Percentiles rank a stretch among this genome's conserved stretches.
Evolutionary conservation across 306 rosid species (phyloP).

Genomic region (Castanea sativa): DNA sequence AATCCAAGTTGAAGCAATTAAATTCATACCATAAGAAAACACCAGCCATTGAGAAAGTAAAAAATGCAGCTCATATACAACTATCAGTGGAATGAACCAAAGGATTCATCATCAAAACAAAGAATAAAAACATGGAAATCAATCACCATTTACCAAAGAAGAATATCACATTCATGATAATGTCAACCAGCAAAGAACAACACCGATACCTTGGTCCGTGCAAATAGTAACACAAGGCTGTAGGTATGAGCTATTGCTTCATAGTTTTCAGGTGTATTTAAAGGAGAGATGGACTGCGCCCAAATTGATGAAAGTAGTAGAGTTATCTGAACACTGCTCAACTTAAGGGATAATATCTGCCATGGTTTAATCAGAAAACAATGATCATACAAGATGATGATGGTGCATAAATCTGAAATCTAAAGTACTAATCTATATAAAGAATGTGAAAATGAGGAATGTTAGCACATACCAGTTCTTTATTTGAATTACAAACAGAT

Average conservation of each 20-base stretch:
- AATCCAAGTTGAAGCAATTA: too few relatives aligned
- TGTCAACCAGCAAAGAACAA: background rate
- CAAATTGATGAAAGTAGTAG: conserved; percentile 79
- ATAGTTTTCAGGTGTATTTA: conserved; percentile 77
- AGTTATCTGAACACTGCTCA: conserved; percentile 73
- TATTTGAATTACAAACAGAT: conserved; percentile 29
- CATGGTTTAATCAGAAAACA: conserved; percentile 28
- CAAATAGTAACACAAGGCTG: conserved; percentile 73
- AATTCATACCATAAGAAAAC: too few relatives aligned
- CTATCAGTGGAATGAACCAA: too few relatives aligned
- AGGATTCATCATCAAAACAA: too few relatives aligned
- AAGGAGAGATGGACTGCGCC: conserved; percentile 72
- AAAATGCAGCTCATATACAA: too few relatives aligned
- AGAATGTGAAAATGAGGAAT: conserved; percentile 8
- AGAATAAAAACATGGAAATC: too few relatives aligned
- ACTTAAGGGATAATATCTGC: conserved; percentile 56
- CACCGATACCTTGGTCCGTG: conserved; percentile 67
- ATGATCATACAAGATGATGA: conserved; percentile 2
- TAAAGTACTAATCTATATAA: conserved; percentile 10
- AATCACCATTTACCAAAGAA: background rate
- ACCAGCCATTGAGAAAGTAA: too few relatives aligned
- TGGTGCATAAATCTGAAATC: background rate
- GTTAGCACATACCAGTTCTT: conserved; percentile 54
- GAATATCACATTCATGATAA: background rate
- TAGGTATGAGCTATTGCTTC: conserved; percentile 90